Base-by-base conservation (phyloP, 2,329 filamentous ascomycete genomes). In the Scedosporium boydii region DNA sequence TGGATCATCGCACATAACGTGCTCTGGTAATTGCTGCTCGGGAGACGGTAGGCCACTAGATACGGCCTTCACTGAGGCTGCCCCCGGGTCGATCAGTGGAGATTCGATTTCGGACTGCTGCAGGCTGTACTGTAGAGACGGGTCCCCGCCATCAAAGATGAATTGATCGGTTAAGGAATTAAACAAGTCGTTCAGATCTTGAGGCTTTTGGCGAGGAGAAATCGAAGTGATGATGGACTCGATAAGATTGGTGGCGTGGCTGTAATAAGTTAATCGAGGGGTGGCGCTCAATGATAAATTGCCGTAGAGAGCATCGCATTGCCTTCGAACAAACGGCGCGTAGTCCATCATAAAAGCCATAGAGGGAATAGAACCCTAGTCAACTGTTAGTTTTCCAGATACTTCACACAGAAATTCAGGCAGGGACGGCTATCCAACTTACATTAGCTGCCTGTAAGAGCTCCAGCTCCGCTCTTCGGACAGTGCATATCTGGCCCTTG, bases 401-500 rank as follows among this genome's bases (percentile, higher is more conserved):
- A 23, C 21, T 55, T 14, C 18, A 55, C 18, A 18, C 2, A 14
- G 16, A 6, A 29, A 10, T 2, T 14, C 6, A 53, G 14, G 10
- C 9, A 21, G 26, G 26, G 14, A 9, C 18, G 34, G 16, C 9
- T 27, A 16, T 58, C 16, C 27, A 27, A 48, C 74, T 68, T 67
- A 82, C 81, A 75, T 78, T 82, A 66, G 81, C 82, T 12, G 74
- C 75, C 61, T 79, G 74, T 59, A 84, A 73, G 4, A 83, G 67
- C 63, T 82, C 79, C 18, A 85, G 69, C 68, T 85, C 82, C 1
- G 82, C 69, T 56, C 75, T 76, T 14, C 82, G 76, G 18, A 77
- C 71, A 16, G 76, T 80, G 14, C 68, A 16, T 21, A 79, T 71
- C 51, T 68, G 69, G 7, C 75, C 75, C n/a, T 67, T 69, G 34